Evolutionary conservation across 805 yeast species (phyloP).

Genomic region (Hanseniaspora valbyensis): DNA sequence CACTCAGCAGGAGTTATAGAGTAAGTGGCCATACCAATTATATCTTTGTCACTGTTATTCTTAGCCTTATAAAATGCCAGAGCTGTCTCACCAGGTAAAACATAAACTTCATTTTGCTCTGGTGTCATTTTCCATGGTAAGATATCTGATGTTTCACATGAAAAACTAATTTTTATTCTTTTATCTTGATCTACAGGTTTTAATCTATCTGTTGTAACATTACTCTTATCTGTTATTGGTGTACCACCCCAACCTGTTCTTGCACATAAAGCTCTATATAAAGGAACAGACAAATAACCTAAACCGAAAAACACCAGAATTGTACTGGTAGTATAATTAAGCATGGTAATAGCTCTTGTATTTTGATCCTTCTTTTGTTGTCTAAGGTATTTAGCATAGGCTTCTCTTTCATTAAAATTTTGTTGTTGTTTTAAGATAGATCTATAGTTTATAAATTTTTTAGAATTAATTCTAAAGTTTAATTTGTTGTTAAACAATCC

Average conservation of each 20-base stretch:
- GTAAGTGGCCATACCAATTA: constrained; percentile 97
- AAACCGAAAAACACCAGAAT: constrained; percentile 61
- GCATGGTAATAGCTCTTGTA: constrained; percentile 41
- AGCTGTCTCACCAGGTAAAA: constrained; percentile 96
- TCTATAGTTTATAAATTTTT: not conserved
- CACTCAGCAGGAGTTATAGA: constrained; percentile 94
- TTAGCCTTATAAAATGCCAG: constrained; percentile 89
- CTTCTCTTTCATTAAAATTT: not conserved
- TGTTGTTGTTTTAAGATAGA: not conserved
- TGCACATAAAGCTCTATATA: constrained; percentile 83
- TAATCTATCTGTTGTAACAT: constrained; percentile 76
- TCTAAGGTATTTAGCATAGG: constrained; percentile 20
- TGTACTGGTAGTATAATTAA: constrained; percentile 58
- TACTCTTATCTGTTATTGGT: constrained; percentile 74
- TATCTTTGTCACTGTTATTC: constrained; percentile 73
- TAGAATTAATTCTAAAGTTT: not conserved
- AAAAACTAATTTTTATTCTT: constrained; percentile 72
- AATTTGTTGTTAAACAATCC: not conserved
- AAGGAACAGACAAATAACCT: constrained; percentile 83
- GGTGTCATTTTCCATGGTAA: constrained; percentile 94
- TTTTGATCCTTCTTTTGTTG: constrained; percentile 23
- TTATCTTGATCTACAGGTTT: constrained; percentile 78
- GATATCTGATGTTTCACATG: constrained; percentile 81
- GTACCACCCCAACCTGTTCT: constrained; percentile 94
- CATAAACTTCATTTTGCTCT: constrained; percentile 82